phyloP scores from a whole-genome alignment of 2,329 filamentous ascomycete species.

The Fusarium floridanum region DNA sequence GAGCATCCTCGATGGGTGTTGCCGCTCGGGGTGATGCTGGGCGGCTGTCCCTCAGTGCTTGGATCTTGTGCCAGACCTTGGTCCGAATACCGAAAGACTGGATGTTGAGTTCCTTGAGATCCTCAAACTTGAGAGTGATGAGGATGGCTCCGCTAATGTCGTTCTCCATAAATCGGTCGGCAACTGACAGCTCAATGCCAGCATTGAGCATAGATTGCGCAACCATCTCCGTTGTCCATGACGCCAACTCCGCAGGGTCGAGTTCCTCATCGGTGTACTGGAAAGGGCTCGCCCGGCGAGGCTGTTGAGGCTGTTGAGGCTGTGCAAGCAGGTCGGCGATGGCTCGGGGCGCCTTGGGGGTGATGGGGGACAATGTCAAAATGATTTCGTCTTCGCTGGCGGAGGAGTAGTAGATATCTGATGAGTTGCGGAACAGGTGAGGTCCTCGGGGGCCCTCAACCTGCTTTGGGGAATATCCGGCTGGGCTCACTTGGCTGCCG shows the following conservation, averaged over 20 bases:
- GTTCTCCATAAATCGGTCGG: slow-evolving; percentile 89
- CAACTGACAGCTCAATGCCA: slow-evolving; percentile 80
- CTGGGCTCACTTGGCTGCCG: slow-evolving; percentile 70
- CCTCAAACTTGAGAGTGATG: slow-evolving; percentile 91
- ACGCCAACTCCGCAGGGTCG: slow-evolving; percentile 69
- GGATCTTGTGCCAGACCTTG: slow-evolving; percentile 84
- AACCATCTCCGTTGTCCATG: slow-evolving; percentile 82
- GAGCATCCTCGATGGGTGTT: slow-evolving; percentile 72
- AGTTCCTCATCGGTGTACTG: slow-evolving; percentile 69
- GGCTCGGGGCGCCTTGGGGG: slow-evolving; percentile 70
- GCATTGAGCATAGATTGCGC: slow-evolving; percentile 88
- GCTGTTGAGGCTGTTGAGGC: slow-evolving; percentile 26
- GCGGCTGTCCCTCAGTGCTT: slow-evolving; percentile 71
- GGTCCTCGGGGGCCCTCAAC: slow-evolving; percentile 87
- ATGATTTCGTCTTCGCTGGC: slow-evolving; percentile 61
- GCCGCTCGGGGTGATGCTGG: slow-evolving; percentile 65
- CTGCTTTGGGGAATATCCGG: slow-evolving; percentile 72
- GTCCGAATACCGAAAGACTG: slow-evolving; percentile 85
- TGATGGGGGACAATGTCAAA: slow-evolving; percentile 80
- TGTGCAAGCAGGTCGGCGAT: slow-evolving; percentile 44
- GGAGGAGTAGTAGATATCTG: slow-evolving; percentile 29
- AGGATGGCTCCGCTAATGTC: slow-evolving; percentile 92
- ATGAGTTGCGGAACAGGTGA: slow-evolving; percentile 85
- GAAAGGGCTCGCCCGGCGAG: slow-evolving; percentile 64
- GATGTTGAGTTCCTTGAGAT: slow-evolving; percentile 84